phyloP scores from a whole-genome alignment of 768 basidiomycete species.

The Mycena vulgaris region DNA sequence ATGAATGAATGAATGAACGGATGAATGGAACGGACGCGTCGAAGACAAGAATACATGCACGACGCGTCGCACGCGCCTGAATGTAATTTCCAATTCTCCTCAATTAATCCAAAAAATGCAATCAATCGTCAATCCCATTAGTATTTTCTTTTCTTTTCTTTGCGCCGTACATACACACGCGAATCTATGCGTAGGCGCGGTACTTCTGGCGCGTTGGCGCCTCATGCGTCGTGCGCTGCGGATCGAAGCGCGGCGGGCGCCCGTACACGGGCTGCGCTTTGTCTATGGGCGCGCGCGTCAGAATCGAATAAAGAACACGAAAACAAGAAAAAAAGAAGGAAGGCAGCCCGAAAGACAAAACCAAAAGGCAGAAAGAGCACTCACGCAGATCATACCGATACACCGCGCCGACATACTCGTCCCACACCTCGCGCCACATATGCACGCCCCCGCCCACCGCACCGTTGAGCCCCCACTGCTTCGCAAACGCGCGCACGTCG shows the following conservation, averaged over 20 bases:
- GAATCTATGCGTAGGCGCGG: slow-evolving; percentile 7
- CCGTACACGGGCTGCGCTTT: slow-evolving; percentile 40
- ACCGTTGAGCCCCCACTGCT: slow-evolving; percentile 67
- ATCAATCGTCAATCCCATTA: background rate
- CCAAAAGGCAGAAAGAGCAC: slow-evolving; percentile 51
- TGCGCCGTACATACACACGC: background rate
- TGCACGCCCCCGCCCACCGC: slow-evolving; percentile 78
- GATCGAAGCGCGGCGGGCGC: slow-evolving; percentile 26
- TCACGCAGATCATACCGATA: slow-evolving; percentile 78
- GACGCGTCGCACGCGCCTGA: no score
- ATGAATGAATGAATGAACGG: no score
- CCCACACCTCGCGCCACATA: slow-evolving; percentile 90
- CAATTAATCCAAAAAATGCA: background rate
- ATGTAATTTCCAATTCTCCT: no score
- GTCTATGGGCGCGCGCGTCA: slow-evolving; percentile 42
- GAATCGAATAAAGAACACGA: background rate
- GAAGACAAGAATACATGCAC: no score
- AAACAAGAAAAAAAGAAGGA: background rate
- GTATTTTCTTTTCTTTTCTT: background rate
- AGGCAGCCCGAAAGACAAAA: background rate
- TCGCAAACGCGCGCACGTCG: slow-evolving; percentile 75
- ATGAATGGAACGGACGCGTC: background rate
- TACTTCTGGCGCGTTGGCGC: slow-evolving; percentile 29
- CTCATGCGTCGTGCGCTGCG: slow-evolving; percentile 39
- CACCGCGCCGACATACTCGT: slow-evolving; percentile 71